Evolutionary conservation across 2,329 filamentous ascomycete species (phyloP), one percentile per base, ranked within the genome.

Genomic region (Botrytis cinerea): DNA sequence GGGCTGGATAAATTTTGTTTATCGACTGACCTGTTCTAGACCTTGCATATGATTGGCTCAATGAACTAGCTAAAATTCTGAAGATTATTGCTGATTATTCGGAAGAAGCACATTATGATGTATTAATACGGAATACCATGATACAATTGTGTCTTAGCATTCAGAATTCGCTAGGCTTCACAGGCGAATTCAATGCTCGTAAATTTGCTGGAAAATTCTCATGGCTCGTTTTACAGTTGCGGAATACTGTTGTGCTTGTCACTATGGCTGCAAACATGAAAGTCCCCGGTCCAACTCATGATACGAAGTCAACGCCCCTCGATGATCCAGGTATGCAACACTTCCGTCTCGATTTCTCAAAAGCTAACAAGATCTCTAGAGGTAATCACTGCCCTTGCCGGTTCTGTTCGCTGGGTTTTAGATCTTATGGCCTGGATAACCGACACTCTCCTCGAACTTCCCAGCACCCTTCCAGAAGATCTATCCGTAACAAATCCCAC

Each of bases 81-180:
- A 91, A 91, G 75, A 86, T 93, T 45, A 89, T 91, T 68, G 89
- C 95, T 66, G 95, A 98, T 82, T 97, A 95, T 80, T 92, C 93
- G 0, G 88, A 93, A 67, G 93, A 97, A 74, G 84, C 89, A 2
- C 87, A 89, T 62, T 89, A 92, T 77, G 91, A 95, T 80, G 86
- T 90, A 74, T 84, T 97, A 48, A 88, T 96, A 76, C 86, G 91
- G 74, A 95, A 96, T 78, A 85, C 86, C 4, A 86, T 90, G 51
- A 87, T 98, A 63, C 92, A 94, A 74, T 87, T 93, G 73, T 93
- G 90, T 73, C 85, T 98, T 20, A 93, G 93, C 78, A 89, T 96
- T 43, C 90, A 97, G 80, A 91, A 93, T 73, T 90, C 93, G 70
- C 84, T 98, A 16, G 93, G 92, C 5, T 95, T 92, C 80, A 87